Base-by-base conservation (phyloP, 805 yeast species). In the Candida xiaguanensis region DNA sequence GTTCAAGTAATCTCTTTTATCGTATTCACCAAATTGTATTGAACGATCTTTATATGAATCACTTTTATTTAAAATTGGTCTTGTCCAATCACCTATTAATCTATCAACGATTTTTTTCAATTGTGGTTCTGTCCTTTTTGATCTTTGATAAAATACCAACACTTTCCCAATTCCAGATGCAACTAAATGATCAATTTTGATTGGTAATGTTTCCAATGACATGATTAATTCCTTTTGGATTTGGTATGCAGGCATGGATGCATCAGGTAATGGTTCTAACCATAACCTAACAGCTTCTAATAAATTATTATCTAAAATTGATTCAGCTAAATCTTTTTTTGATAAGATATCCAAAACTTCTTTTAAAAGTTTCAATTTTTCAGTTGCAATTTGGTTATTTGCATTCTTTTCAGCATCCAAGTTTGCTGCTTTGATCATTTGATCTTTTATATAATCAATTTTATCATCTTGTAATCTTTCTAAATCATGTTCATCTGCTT, bases 211-310 rank as follows among this genome's bases (percentile, higher is more conserved):
- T 23, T 76, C 72, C 41, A 93, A 66, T 26, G 95, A 84, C 14
- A 70, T 68, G 50, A 93, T 85, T 51, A 93, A 65, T 40, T 85
- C 90, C 59, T 84, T 87, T 61, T 93, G 99, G 48, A 93, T 91
- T 60, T 89, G 95, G 65, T 85, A 93, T 1, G 96, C 90, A n/a
- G 99, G 99, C 64, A 93, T 73, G 8, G 96, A 87, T 33, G 95
- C 95, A 70, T 95, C 98, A 3, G 99, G 99, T 52, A 93, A 73
- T 22, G 99, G 99, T 62, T 93, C 99, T 42, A 93, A 72, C 99
- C 99, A 93, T 59, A 88, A 82, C 51, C 98, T 77, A 19, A 93
- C 90, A 36, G 95, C 91, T 53, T 91, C 97, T 43, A 93, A 70
- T 51, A 93, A 63, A 61, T 93, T 93, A 59, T 93, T 93, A 67